These are phyloP conservation scores for Teunomyces stri DNA, from an alignment of 805 yeast species.

Conservation along the genomic window DNA sequence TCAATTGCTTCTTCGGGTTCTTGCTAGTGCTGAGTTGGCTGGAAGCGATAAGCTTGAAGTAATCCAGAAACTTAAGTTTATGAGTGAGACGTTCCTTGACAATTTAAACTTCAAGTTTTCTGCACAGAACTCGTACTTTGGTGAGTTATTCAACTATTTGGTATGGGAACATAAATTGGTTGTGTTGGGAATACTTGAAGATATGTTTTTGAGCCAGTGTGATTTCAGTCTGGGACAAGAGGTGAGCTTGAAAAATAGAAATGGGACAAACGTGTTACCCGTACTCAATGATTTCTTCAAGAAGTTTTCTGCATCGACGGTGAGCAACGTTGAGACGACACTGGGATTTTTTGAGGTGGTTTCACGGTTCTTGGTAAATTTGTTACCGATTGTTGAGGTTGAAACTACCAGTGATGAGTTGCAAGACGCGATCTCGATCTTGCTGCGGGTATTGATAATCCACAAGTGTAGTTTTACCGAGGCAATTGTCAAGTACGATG, in stretches of 20 bases:
- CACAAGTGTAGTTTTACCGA: constrained; percentile 50
- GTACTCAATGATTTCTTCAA: constrained; percentile 44
- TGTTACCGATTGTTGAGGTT: constrained; percentile 9
- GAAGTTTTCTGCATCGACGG: constrained; percentile 41
- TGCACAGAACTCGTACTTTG: constrained; percentile 32
- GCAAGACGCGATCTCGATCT: constrained; percentile 40
- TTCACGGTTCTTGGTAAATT: constrained; percentile 18
- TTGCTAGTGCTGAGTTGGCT: constrained; percentile 15
- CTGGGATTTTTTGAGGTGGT: constrained; percentile 21
- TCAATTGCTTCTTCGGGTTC: constrained; percentile 27
- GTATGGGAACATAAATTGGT: constrained; percentile 26
- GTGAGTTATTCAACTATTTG: constrained; percentile 37
- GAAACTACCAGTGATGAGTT: neutral
- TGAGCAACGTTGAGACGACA: constrained; percentile 20
- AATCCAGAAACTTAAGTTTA: constrained; percentile 8
- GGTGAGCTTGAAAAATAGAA: neutral
- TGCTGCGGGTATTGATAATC: constrained; percentile 55
- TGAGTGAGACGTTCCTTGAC: constrained; percentile 16
- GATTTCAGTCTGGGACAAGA: neutral
- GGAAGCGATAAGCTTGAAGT: constrained; percentile 10
- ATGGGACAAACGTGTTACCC: constrained; percentile 28
- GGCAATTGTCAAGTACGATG: constrained; percentile 39
- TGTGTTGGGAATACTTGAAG: constrained; percentile 28
- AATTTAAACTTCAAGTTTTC: constrained; percentile 27
- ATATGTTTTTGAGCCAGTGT: constrained; percentile 18